phyloP scores from a whole-genome alignment of 139 green algal genomes.

The Volvox africanus region DNA sequence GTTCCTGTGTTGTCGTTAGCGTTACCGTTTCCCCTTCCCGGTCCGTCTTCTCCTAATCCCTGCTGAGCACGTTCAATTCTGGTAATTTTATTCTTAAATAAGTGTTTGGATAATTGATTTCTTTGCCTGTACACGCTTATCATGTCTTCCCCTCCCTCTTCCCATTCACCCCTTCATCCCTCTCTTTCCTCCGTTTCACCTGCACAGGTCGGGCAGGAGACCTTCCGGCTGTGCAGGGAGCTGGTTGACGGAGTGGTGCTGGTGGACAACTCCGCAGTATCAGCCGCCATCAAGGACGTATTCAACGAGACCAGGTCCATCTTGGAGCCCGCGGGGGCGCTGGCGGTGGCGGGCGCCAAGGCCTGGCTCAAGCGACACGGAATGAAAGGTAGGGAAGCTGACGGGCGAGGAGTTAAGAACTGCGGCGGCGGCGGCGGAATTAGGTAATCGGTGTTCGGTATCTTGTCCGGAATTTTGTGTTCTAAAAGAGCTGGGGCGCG shows the following conservation, averaged over 20 bases:
- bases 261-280: constrained; percentile 90
- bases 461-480: too few species aligned
- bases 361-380: constrained; percentile 81
- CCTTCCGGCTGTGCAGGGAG: constrained; percentile 91
- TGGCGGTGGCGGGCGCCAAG: constrained; percentile 92
- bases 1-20: too few species aligned
- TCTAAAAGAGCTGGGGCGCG: too few species aligned
- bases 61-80: too few species aligned
- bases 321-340: constrained; percentile 93
- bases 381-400: constrained; percentile 61
- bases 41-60: too few species aligned
- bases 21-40: too few species aligned
- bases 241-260: constrained; percentile 93
- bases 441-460: too few species aligned
- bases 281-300: constrained; percentile 94
- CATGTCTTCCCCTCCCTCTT: too few species aligned
- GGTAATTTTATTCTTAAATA: too few species aligned
- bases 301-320: constrained; percentile 92
- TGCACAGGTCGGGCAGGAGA: constrained; percentile 87
- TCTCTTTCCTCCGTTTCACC: background rate
- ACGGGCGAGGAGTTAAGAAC: background rate
- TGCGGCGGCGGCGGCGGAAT: background rate
- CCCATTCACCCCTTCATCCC: too few species aligned
- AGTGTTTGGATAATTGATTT: too few species aligned
- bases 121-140: too few species aligned